Base-by-base conservation (phyloP, 805 yeast species). In the Lipomyces starkeyi region DNA sequence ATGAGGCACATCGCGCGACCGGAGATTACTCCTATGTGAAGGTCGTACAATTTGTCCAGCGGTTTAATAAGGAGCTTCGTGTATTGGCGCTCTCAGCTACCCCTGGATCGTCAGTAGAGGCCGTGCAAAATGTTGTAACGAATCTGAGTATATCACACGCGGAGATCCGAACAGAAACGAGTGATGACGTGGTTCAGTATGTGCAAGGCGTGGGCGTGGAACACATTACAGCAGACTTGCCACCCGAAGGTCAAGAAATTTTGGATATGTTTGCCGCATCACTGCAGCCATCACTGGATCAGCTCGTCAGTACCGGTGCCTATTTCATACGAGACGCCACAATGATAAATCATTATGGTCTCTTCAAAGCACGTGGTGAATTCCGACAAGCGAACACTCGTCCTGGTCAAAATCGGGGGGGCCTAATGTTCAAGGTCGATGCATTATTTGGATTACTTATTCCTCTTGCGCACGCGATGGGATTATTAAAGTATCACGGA, bases 1-100 rank as follows among this genome's bases (percentile, higher is more conserved):
- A 95, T 79, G 99, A 95, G 80, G 98, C 99, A 0, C 99, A 95
- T 78, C 82, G 97, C 60, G 93, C 98, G 0, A 88, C 89, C 62
- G 97, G 97, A 0, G 89, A 91, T 64, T 93, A 93, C 76, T 90
- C 98, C 0, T 94, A 94, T 75, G 89, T 89, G 59, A 89, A 90
- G 65, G 93, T 94, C n/a, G 91, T 91, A 2, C 82, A 86, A 70
- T 88, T 86, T 73, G 77, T 91, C 13, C 83, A 84, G 35, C 78
- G 91, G 62, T 87, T 87, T 75, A 88, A 86, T 68, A 83, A 86
- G 0, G 86, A 91, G 1, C 89, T 87, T 72, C 81, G 99, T 58
- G 81, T 93, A 0, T 78, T 95, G 62, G 98, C 97, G 0, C 81
- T 95, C 70, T 93, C 98, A 0, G 99, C 99, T 0, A 95, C 99